phyloP scores from a whole-genome alignment of 768 basidiomycete species.

The Gautieria morchelliformis region DNA sequence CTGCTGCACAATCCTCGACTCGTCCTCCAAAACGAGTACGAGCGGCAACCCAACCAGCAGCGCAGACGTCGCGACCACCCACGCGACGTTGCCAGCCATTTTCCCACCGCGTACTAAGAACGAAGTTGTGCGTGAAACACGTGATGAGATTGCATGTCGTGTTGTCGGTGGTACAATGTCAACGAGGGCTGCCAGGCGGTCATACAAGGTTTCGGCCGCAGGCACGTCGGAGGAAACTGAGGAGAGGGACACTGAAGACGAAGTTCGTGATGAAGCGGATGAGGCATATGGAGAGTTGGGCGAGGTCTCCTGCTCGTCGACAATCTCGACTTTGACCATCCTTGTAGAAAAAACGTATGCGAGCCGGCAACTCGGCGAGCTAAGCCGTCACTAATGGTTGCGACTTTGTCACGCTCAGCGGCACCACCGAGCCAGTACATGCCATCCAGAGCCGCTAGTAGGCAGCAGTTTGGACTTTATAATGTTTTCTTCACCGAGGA shows the following conservation, averaged over 20 bases:
- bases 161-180: conserved; percentile 94
- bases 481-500: no score
- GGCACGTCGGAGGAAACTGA: conserved; percentile 66
- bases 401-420: no score
- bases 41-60: conserved; percentile 90
- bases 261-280: conserved; percentile 62
- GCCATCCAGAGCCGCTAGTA: no score
- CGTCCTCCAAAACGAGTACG: conserved; percentile 90
- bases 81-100: conserved; percentile 79
- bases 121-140: conserved; percentile 47
- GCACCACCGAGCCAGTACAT: no score
- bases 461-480: no score
- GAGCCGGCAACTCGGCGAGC: not conserved
- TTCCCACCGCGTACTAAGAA: conserved; percentile 61
- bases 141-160: conserved; percentile 61
- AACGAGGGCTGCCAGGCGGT: conserved; percentile 83
- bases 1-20: conserved; percentile 87
- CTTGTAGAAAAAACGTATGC: conserved; percentile 6
- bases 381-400: no score
- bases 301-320: conserved; percentile 67
- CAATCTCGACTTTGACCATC: conserved; percentile 94
- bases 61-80: conserved; percentile 91
- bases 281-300: conserved; percentile 65
- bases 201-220: conserved; percentile 73
- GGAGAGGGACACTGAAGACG: conserved; percentile 65